These are phyloP conservation scores for Tilletia caries DNA, from an alignment of 1,284 basidiomycete species.

Conservation along the genomic window DNA sequence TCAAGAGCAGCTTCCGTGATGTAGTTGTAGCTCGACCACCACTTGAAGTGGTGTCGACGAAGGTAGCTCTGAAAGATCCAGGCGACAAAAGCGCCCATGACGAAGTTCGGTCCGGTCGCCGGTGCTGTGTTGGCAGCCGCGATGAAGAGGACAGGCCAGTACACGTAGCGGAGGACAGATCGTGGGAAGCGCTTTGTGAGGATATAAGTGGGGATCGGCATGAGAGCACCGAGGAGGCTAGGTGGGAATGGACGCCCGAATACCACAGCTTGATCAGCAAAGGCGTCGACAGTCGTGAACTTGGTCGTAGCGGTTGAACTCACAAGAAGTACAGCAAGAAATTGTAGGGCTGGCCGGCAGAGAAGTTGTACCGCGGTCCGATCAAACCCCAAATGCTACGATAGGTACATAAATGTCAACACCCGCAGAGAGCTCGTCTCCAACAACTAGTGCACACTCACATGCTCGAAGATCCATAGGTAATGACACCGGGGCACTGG, in stretches of 20 bases:
- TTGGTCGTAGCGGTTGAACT: constrained; percentile 21
- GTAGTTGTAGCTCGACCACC: constrained; percentile 51
- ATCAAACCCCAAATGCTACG: constrained; percentile 44
- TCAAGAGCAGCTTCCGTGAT: constrained; percentile 45
- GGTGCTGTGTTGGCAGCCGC: constrained; percentile 20
- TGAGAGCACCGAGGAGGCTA: constrained; percentile 12
- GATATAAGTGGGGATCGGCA: constrained; percentile 17
- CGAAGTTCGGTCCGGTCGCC: constrained; percentile 30
- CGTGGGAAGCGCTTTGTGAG: constrained; percentile 15
- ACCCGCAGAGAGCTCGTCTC: no score
- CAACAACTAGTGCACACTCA: not conserved
- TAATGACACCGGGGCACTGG: constrained; percentile 29
- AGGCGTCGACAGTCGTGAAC: constrained; percentile 27
- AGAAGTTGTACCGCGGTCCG: constrained; percentile 40
- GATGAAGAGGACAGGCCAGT: constrained; percentile 15
- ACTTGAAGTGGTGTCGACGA: constrained; percentile 35
- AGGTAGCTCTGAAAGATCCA: constrained; percentile 50
- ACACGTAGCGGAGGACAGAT: constrained; percentile 9
- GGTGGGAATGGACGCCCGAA: no score
- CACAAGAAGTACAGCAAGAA: constrained; percentile 16
- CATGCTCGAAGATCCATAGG: constrained; percentile 40
- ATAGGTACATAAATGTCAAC: no score
- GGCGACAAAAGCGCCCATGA: constrained; percentile 55
- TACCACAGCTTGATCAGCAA: no score
- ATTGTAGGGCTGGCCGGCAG: constrained; percentile 13